These are phyloP conservation scores for Tricholoma terreum DNA, from an alignment of 768 basidiomycete species.

Conservation along the genomic window DNA sequence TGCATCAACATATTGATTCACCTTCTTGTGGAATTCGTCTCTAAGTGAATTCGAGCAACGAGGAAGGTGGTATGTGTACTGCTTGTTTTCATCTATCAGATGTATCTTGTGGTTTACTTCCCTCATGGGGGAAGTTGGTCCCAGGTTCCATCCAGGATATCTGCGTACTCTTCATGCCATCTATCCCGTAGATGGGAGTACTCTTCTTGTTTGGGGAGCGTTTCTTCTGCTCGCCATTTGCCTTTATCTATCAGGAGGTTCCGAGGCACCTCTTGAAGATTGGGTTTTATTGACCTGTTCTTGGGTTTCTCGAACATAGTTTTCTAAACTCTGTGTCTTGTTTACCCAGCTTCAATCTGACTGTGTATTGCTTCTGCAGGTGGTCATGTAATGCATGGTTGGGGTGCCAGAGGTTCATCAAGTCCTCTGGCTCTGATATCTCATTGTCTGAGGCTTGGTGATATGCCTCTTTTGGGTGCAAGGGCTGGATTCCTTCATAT, in stretches of 20 bases:
- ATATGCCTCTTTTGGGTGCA: too few relatives aligned
- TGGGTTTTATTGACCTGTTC: neutral
- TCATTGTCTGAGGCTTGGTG: too few relatives aligned
- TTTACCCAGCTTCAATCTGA: neutral
- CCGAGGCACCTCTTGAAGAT: neutral
- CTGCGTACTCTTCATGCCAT: constrained; percentile 15
- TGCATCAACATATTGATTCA: constrained; percentile 24
- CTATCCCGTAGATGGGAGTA: constrained; percentile 10
- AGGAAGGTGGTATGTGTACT: constrained; percentile 28
- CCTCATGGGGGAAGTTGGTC: constrained; percentile 27
- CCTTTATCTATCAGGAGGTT: neutral
- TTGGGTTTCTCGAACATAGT: neutral
- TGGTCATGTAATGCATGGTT: neutral
- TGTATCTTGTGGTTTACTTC: constrained; percentile 37
- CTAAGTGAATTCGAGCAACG: constrained; percentile 29
- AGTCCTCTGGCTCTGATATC: too few relatives aligned
- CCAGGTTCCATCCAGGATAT: constrained; percentile 17
- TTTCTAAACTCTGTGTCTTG: neutral
- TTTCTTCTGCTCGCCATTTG: neutral
- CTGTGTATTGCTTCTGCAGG: neutral
- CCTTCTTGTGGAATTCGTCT: constrained; percentile 27
- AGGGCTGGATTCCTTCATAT: too few relatives aligned
- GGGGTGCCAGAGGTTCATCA: too few relatives aligned
- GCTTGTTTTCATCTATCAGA: constrained; percentile 29
- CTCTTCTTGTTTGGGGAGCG: constrained; percentile 3